Percentiles rank a stretch among this genome's conserved stretches.
These are phyloP conservation scores for Venturia aucupariae DNA, from an alignment of 2,329 filamentous ascomycete species.

Conservation along the genomic window DNA sequence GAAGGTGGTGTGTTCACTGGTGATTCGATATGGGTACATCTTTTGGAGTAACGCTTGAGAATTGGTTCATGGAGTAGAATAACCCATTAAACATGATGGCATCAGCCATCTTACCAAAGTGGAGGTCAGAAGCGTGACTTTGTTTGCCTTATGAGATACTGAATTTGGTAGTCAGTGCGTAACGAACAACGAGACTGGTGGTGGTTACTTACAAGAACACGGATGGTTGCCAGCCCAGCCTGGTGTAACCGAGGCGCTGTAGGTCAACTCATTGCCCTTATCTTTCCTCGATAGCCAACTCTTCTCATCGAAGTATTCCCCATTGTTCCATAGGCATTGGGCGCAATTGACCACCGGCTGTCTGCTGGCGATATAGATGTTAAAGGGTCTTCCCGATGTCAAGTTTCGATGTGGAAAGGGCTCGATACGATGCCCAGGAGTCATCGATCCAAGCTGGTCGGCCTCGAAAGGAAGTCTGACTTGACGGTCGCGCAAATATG, in stretches of 20 bases:
- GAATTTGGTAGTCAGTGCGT: no score
- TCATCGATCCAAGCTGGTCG: background rate
- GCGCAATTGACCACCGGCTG: background rate
- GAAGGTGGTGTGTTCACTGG: no score
- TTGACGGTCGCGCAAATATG: background rate
- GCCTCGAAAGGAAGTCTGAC: background rate
- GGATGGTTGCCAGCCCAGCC: no score
- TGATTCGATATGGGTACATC: no score
- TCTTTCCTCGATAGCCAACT: background rate
- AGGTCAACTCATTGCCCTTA: background rate
- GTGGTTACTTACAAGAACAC: no score
- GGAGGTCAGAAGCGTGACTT: no score
- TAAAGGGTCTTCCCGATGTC: background rate
- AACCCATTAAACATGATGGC: no score
- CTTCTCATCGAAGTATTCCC: background rate
- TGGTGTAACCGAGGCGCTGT: background rate
- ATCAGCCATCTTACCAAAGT: no score
- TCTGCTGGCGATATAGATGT: background rate
- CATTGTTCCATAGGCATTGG: background rate
- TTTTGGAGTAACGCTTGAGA: no score
- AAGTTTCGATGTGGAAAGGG: background rate
- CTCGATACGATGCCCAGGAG: background rate
- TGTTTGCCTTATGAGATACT: no score
- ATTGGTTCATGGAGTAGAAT: no score
- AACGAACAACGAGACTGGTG: no score